Evolutionary conservation across 129 eudicot genomes (phyloP).

Genomic region (Centaurea solstitialis): DNA sequence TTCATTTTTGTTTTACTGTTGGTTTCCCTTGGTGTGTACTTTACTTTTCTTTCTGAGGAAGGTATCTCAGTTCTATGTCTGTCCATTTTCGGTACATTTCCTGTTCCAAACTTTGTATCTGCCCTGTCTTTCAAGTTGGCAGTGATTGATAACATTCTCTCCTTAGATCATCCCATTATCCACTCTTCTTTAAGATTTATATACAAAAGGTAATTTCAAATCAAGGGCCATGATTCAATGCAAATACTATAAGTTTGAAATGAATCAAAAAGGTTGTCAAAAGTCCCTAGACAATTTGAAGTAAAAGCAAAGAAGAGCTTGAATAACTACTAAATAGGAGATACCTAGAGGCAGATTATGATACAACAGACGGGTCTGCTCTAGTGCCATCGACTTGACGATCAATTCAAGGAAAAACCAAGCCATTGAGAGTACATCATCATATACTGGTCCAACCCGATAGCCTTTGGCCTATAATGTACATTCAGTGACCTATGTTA

Average conservation of each 20-base stretch:
- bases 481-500: neutral
- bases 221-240: neutral
- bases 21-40: no score
- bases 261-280: neutral
- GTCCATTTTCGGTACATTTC: neutral
- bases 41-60: no score
- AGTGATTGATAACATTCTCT: neutral
- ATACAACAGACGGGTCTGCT: conserved; percentile 82
- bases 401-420: conserved; percentile 99
- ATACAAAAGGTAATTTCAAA: neutral
- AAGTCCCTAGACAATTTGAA: neutral
- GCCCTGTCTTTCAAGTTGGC: neutral
- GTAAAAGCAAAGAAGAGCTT: neutral
- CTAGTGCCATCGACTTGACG: conserved; percentile 97
- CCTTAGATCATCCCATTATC: neutral
- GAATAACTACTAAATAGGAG: conserved; percentile 7
- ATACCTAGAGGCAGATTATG: conserved; percentile 91
- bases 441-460: conserved; percentile 98
- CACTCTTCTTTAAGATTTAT: neutral
- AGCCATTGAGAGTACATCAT: conserved; percentile 98
- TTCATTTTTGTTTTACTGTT: no score
- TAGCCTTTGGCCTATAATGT: conserved; percentile 90
- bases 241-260: neutral
- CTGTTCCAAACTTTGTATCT: neutral
- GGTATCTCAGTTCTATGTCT: no score